Conservation (phyloP, 2,329 filamentous ascomycete species). For the Myriangium duriaei region DNA sequence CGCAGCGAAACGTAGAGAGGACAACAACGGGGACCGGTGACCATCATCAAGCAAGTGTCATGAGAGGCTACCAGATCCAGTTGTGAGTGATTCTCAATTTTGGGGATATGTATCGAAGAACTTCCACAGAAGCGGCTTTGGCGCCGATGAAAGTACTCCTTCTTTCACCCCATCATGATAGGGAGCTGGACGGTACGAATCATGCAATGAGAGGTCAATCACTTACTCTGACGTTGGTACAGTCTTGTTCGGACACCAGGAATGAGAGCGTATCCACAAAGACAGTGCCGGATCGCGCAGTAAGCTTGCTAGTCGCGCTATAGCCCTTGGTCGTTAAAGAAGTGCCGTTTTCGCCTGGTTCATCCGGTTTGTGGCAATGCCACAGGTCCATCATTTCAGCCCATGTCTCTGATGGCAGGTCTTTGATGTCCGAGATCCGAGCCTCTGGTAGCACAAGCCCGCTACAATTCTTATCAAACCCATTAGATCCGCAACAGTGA, state of each 20-base stretch:
- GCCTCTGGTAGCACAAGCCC: not conserved
- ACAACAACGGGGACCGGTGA: conserved; percentile 15
- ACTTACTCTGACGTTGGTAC: conserved; percentile 37
- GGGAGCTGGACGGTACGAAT: conserved; percentile 8
- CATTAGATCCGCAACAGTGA: too few species aligned
- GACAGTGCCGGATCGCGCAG: conserved; percentile 52
- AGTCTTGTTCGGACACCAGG: conserved; percentile 57
- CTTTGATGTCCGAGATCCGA: conserved; percentile 41
- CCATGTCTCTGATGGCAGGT: conserved; percentile 93
- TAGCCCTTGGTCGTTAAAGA: conserved; percentile 54
- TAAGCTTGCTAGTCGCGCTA: conserved; percentile 64
- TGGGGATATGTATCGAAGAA: conserved; percentile 25
- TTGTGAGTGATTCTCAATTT: conserved; percentile 17
- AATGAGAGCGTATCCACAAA: conserved; percentile 75
- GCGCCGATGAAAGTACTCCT: conserved; percentile 22
- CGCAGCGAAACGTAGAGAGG: conserved; percentile 20
- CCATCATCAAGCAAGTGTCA: conserved; percentile 10
- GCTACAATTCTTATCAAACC: not conserved
- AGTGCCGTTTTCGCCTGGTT: conserved; percentile 33
- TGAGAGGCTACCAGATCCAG: conserved; percentile 8
- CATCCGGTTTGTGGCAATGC: conserved; percentile 89
- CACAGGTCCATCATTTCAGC: conserved; percentile 99
- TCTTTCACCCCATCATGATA: conserved; percentile 22
- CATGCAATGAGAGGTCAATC: conserved; percentile 12
- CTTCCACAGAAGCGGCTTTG: conserved; percentile 19